Evolutionary conservation across 495 filamentous ascomycete species (phyloP), one percentile per base, ranked within the genome.

Genomic region (Recurvomyces mirabilis): DNA sequence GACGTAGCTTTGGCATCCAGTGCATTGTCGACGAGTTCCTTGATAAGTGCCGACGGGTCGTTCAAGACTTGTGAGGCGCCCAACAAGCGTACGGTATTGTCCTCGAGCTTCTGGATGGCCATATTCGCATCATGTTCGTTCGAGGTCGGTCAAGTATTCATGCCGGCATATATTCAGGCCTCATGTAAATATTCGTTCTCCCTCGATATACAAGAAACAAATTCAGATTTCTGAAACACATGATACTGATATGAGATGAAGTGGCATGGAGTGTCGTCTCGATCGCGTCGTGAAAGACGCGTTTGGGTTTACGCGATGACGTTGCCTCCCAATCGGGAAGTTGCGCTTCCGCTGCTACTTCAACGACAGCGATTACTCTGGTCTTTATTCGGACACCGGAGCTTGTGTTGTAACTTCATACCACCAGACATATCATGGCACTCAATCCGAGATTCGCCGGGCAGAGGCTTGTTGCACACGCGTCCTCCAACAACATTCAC

Each of bases 1-100:
- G 74, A 74, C 0, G 79, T 77, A 1, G 88, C 82, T 17, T 70
- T 71, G 1, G 88, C 83, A 59, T 96, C 91, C 12, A 96, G 68
- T 19, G 87, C 77, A 59, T 98, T 95, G 49, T 96, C 89, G 36
- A 98, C 52, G 14, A 96, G 74, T 57, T 98, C 91, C 60, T 98
- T 98, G 40, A 93, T 73, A 13, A 93, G 64, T 2, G 77, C 73
- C 31, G 72, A 70, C 5, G 88, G 70, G 32, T 82, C 78, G 3
- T 79, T 74, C 48, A 95, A 77, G 43, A 71, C 74, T 49, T 86
- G 75, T 17, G 78, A 66, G 6, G 87, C 84, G 41, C 82, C 79
- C 38, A 95, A 75, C 28, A 75, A 73, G 29, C 71, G 73, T 38
- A 79, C 64, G 33, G 82, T 77, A 19, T 68, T 61, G 22, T 70